Base-by-base conservation (phyloP, 73 alveolate species). In the Paramecium caudatum region DNA sequence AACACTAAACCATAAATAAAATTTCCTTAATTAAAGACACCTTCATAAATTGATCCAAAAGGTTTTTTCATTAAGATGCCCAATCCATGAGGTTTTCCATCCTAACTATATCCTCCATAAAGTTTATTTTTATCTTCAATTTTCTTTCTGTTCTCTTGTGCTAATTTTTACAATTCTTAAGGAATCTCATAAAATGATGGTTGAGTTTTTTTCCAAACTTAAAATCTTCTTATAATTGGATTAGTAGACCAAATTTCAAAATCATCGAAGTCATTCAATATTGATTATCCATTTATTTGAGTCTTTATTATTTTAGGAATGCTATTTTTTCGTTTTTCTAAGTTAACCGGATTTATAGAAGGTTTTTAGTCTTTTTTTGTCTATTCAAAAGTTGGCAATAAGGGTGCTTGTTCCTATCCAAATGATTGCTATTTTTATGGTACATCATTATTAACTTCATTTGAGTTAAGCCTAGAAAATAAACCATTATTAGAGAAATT, bases 401-500 rank as follows among this genome's bases (percentile, higher is more conserved):
- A 55, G 9, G 80, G 80, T 10, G n/a, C 23, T 23, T 27, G 23
- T 55, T 55, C 80, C 23, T 55, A 37, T 1, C 46, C 30, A 27
- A 55, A 12, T 55, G 80, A 55, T 23, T 37, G 12, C 21, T 55
- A 21, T 21, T 43, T 23, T 3, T 27, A 23, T 5, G 2, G 16
- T 55, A 9, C 0, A 27, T 21, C 2, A 55, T 21, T 55, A 55
- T 55, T 55, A 7, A 27, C n/a, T 55, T 55, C n/a, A 1, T 55
- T 55, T 27, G 2, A 12, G 3, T 55, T 23, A 21, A 55, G 9
- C 7, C 80, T 55, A 10, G 7, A 4, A 27, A 27, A 37, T 23
- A 55, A 55, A 55, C 80, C 80, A 55, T 55, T 55, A n/a, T n/a
- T n/a, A n/a, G n/a, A n/a, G 30, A 55, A 55, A 15, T 55, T 55